These are phyloP conservation scores for Xylariomycetidae sp. DNA, from an alignment of 2,329 filamentous ascomycete species.

Conservation along the genomic window DNA sequence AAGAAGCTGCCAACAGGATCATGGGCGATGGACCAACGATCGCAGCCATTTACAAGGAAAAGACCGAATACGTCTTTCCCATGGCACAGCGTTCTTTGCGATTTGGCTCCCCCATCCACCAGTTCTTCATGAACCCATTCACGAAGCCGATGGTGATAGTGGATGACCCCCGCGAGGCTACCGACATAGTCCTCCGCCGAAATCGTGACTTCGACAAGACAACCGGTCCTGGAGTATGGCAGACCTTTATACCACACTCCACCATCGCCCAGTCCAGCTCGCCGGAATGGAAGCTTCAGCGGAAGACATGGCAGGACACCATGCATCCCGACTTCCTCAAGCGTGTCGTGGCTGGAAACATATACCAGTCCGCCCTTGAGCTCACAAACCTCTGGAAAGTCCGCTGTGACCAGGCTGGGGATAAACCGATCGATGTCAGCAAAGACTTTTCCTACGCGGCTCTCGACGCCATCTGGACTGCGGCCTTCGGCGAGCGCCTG, in stretches of 20 bases:
- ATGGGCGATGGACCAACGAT: no score
- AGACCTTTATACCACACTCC: slow-evolving; percentile 7
- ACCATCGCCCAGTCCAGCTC: slow-evolving; percentile 8
- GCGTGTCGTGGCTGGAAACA: slow-evolving; percentile 5
- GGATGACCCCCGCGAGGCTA: slow-evolving; percentile 10
- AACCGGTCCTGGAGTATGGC: slow-evolving; percentile 2
- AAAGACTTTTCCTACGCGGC: slow-evolving; percentile 12
- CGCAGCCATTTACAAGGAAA: no score
- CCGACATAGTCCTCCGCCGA: slow-evolving; percentile 9
- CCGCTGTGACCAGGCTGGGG: slow-evolving; percentile 2
- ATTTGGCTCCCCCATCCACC: no score
- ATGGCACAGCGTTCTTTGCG: no score
- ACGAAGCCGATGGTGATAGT: slow-evolving; percentile 8
- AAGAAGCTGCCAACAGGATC: no score
- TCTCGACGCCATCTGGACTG: slow-evolving; percentile 13
- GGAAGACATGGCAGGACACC: slow-evolving; percentile 9
- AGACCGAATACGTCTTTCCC: no score
- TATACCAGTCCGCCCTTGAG: slow-evolving; percentile 9
- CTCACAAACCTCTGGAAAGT: slow-evolving; percentile 10
- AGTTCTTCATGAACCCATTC: slow-evolving; percentile 5
- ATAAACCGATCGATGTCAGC: slow-evolving; percentile 3
- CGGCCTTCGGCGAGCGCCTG: slow-evolving; percentile 8
- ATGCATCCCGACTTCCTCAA: slow-evolving; percentile 15
- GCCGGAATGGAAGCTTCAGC: slow-evolving; percentile 8
- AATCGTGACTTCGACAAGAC: slow-evolving; percentile 12